Percentiles rank a stretch among this genome's conserved stretches.
These are phyloP conservation scores for Monosporascus sp. DNA, from an alignment of 2,329 filamentous ascomycete species.

Conservation along the genomic window DNA sequence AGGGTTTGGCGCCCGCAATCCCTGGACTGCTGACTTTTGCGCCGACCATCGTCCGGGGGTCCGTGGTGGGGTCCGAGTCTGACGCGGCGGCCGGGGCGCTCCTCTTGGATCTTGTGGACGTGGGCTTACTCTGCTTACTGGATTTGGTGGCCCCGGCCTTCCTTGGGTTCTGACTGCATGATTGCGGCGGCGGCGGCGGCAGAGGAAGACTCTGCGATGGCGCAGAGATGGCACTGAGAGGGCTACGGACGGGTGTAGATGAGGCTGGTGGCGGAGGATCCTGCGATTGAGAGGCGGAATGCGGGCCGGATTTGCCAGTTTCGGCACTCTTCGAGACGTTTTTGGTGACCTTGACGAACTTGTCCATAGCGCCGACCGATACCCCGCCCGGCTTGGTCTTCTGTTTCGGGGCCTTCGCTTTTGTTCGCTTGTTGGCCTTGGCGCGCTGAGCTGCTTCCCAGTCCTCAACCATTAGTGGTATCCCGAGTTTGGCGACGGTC, in stretches of 20 bases:
- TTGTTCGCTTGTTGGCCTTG: conserved; percentile 21
- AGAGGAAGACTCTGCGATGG: conserved; percentile 10
- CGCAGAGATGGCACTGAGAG: not conserved
- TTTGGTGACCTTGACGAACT: conserved; percentile 37
- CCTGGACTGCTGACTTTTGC: conserved; percentile 30
- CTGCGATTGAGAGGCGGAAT: not conserved
- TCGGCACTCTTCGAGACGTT: conserved; percentile 8
- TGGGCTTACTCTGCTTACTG: conserved; percentile 24
- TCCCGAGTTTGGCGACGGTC: conserved; percentile 56
- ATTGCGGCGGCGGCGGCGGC: not conserved
- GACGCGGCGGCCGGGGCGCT: conserved; percentile 15
- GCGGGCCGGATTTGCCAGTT: not conserved
- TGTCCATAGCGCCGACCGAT: conserved; percentile 30
- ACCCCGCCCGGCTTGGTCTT: conserved; percentile 17
- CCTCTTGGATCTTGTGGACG: conserved; percentile 15
- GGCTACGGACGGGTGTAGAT: not conserved
- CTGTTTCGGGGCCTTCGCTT: conserved; percentile 16
- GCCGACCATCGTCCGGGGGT: conserved; percentile 35
- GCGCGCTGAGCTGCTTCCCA: conserved; percentile 47
- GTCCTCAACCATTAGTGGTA: conserved; percentile 58
- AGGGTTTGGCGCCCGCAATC: conserved; percentile 11
- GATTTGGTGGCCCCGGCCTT: conserved; percentile 13
- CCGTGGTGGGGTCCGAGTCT: conserved; percentile 21
- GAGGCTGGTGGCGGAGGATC: conserved; percentile 2
- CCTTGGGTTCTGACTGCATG: conserved; percentile 6